Conservation (phyloP, 768 basidiomycete species). For the Podaxis rugospora region DNA sequence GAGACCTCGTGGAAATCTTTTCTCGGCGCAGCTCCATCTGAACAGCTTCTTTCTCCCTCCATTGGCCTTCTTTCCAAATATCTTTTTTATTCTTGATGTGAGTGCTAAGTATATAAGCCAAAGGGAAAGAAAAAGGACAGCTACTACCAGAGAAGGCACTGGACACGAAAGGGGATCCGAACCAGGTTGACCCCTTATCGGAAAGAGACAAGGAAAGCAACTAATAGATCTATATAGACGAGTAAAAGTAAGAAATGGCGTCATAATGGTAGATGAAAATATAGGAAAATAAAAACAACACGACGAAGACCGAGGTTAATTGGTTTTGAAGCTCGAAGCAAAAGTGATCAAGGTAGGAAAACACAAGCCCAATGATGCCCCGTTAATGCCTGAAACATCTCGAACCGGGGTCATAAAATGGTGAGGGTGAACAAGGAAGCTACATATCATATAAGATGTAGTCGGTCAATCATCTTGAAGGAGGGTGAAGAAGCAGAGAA, state of each 20-base stretch:
- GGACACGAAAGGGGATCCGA: background rate
- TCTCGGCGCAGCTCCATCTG: background rate
- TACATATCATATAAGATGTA: background rate
- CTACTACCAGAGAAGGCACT: background rate
- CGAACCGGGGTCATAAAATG: too few relatives aligned
- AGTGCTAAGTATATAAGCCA: slow-evolving; percentile 1
- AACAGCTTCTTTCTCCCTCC: background rate
- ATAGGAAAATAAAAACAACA: background rate
- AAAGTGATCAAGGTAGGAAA: background rate
- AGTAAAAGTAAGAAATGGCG: background rate
- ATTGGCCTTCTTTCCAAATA: background rate
- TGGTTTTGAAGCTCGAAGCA: background rate
- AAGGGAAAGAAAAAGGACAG: background rate
- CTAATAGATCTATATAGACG: slow-evolving; percentile 4
- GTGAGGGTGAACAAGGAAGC: background rate
- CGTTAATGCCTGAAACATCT: background rate
- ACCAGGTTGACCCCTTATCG: background rate
- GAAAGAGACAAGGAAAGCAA: background rate
- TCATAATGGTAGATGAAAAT: slow-evolving; percentile 7
- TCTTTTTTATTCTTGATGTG: slow-evolving; percentile 1
- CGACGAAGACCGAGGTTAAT: slow-evolving; percentile 2
- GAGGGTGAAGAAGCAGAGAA: background rate
- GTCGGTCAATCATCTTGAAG: background rate
- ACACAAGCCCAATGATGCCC: slow-evolving; percentile 3
- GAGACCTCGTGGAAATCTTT: background rate